These are phyloP conservation scores for Cucumis cinereus DNA, from an alignment of 306 rosid species.

Conservation along the genomic window DNA sequence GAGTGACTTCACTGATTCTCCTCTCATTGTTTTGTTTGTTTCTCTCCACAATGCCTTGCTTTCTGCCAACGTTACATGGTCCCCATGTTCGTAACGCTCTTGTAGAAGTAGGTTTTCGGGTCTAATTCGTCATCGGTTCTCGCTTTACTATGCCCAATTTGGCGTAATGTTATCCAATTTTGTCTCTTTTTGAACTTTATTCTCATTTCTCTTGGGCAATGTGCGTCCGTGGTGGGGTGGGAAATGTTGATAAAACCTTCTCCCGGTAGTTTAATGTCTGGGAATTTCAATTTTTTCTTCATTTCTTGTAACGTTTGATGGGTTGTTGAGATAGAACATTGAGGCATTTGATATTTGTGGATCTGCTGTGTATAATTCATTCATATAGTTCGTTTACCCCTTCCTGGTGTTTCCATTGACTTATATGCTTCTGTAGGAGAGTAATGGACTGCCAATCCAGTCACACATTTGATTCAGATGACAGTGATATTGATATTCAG, in stretches of 20 bases:
- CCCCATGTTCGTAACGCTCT: neutral
- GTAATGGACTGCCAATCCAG: slow-evolving; percentile 34
- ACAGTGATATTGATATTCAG: slow-evolving; percentile 41
- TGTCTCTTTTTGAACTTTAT: neutral
- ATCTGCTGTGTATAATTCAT: neutral
- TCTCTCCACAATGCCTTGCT: neutral
- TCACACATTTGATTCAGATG: slow-evolving; percentile 39
- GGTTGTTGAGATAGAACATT: neutral
- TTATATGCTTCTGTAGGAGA: slow-evolving; percentile 15
- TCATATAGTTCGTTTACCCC: neutral
- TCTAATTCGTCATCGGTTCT: neutral
- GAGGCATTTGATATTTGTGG: neutral
- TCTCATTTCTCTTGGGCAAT: neutral
- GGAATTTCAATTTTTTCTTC: neutral
- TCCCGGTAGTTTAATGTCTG: neutral
- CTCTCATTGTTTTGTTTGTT: neutral
- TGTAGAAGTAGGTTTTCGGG: neutral
- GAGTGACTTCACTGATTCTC: neutral
- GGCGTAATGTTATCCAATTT: neutral
- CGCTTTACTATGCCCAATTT: neutral
- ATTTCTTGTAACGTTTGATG: neutral
- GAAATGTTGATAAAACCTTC: neutral
- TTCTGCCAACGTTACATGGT: neutral
- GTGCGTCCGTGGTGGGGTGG: neutral
- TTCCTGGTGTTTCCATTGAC: neutral